A percentile compares a stretch with the other conserved stretches of the same genome.
These are phyloP conservation scores for Moelleriella libera DNA, from an alignment of 2,329 filamentous ascomycete genomes.

Conservation along the genomic window DNA sequence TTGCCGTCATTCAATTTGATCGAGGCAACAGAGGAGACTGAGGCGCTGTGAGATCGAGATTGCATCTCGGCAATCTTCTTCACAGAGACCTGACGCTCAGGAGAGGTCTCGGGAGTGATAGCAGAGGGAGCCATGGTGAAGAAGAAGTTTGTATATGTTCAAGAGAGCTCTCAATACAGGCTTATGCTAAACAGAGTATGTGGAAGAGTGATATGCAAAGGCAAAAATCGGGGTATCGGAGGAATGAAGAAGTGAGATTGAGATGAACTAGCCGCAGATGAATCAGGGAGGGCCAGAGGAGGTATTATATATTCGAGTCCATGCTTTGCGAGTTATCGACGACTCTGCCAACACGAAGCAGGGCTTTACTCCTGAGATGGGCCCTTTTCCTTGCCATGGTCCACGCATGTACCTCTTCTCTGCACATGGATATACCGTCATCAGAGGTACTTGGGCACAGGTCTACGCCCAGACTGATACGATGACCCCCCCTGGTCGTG, in stretches of 20 bases:
- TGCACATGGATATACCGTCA: background rate
- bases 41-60: conserved; percentile 11
- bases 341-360: background rate
- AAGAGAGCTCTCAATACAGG: no score
- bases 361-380: background rate
- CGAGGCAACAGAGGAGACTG: conserved; percentile 13
- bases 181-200: no score
- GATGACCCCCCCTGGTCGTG: background rate
- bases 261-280: no score
- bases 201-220: no score
- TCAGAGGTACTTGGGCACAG: background rate
- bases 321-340: background rate
- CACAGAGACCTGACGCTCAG: conserved; percentile 14
- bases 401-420: background rate
- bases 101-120: conserved; percentile 18
- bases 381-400: background rate
- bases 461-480: background rate
- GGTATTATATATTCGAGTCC: conserved; percentile 2
- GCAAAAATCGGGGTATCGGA: no score
- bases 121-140: conserved; percentile 21
- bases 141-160: no score
- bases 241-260: background rate
- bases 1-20: conserved; percentile 60
- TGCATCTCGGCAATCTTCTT: conserved; percentile 12
- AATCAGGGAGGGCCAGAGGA: background rate